Evolutionary conservation across 2,329 filamentous ascomycete species (phyloP).

Genomic region (Mycosphaerella sp.): DNA sequence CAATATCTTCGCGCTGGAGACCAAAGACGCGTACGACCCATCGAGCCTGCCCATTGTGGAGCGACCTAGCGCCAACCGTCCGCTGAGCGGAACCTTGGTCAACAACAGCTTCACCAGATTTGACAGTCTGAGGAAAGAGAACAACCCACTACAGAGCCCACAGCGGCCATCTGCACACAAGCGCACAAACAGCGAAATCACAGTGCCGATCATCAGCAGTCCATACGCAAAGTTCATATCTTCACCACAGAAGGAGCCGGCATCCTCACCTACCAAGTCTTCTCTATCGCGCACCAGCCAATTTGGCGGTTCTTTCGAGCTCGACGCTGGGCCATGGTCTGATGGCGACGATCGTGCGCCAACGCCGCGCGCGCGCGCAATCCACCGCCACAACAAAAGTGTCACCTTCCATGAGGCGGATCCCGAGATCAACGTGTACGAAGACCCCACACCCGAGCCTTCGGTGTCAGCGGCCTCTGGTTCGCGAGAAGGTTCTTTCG

Average conservation of each 20-base stretch:
- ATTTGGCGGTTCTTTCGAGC: conserved; percentile 49
- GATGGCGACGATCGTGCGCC: conserved; percentile 57
- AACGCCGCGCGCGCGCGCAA: conserved; percentile 58
- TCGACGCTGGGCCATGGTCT: conserved; percentile 48
- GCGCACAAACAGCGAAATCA: conserved; percentile 54
- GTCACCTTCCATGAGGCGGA: conserved; percentile 94
- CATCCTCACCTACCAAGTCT: conserved; percentile 78
- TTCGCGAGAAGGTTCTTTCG: conserved; percentile 88
- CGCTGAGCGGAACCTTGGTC: conserved; percentile 56
- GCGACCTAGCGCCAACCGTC: conserved; percentile 62
- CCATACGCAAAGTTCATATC: conserved; percentile 33
- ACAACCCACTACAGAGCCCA: conserved; percentile 33
- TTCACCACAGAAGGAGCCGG: conserved; percentile 54
- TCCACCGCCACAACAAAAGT: conserved; percentile 86
- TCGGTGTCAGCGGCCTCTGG: conserved; percentile 76
- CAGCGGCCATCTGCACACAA: conserved; percentile 32
- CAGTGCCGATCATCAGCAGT: conserved; percentile 52
- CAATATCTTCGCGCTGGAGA: conserved; percentile 90
- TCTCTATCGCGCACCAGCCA: conserved; percentile 64
- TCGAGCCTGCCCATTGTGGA: conserved; percentile 70
- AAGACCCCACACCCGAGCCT: conserved; percentile 95
- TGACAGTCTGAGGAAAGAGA: conserved; percentile 41
- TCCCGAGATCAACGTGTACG: conserved; percentile 94
- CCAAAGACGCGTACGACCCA: conserved; percentile 88
- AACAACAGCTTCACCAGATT: conserved; percentile 62